phyloP scores from a whole-genome alignment of 2,329 filamentous ascomycete genomes.

The Ilyonectria sp. region DNA sequence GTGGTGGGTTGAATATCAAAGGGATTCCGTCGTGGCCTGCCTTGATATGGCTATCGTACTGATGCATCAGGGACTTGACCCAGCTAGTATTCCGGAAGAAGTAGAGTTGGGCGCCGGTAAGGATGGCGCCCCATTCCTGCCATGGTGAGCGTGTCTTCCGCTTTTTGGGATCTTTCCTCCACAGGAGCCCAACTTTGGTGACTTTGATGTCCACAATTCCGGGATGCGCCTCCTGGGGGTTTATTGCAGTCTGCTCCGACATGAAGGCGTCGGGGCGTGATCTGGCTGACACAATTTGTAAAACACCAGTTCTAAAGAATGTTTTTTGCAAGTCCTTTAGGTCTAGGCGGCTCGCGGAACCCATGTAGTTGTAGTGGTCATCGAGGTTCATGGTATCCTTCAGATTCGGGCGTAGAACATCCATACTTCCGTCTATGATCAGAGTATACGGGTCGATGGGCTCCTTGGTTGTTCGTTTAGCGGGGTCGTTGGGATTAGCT shows the following conservation, averaged over 20 bases:
- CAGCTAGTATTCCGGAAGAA: conserved; percentile 95
- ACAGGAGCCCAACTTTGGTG: conserved; percentile 93
- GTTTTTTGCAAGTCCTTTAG: conserved; percentile 87
- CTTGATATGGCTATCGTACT: conserved; percentile 87
- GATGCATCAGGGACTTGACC: conserved; percentile 91
- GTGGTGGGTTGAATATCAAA: conserved; percentile 89
- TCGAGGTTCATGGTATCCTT: conserved; percentile 95
- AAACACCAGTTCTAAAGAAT: conserved; percentile 90
- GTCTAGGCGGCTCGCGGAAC: conserved; percentile 82
- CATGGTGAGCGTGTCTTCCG: conserved; percentile 95
- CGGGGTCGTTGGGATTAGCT: conserved; percentile 65
- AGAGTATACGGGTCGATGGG: conserved; percentile 96
- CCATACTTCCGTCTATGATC: conserved; percentile 91
- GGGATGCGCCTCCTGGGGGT: conserved; percentile 88
- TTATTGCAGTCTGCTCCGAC: conserved; percentile 86
- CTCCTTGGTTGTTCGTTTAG: conserved; percentile 79
- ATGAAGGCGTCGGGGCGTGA: conserved; percentile 97
- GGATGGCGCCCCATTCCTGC: conserved; percentile 98
- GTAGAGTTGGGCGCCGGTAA: conserved; percentile 97
- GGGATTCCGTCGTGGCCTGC: conserved; percentile 82
- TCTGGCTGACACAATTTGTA: conserved; percentile 95
- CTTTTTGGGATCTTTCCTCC: conserved; percentile 95
- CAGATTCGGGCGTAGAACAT: conserved; percentile 85
- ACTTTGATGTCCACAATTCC: conserved; percentile 98
- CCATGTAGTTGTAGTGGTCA: conserved; percentile 91